Evolutionary conservation across 805 yeast genomes (phyloP).

Genomic region (Wickerhamiella occidentalis): DNA sequence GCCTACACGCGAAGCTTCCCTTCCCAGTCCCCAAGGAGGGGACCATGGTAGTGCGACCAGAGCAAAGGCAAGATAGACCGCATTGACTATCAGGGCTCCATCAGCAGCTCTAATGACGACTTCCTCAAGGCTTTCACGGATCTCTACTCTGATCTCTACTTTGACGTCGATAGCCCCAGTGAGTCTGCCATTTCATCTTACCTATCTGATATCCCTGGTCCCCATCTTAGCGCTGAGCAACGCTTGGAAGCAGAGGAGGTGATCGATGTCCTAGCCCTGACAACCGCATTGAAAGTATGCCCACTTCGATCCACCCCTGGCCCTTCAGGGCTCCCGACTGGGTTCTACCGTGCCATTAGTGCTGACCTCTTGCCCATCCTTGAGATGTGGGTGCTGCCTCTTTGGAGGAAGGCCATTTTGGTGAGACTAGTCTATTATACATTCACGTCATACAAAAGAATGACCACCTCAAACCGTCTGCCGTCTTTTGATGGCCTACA

Average conservation of each 20-base stretch:
- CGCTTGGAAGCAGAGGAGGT: neutral
- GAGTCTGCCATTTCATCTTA: neutral
- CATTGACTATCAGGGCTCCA: neutral
- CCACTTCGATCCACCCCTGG: neutral
- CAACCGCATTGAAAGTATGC: neutral
- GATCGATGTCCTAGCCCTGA: neutral
- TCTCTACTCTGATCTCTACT: neutral
- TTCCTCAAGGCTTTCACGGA: neutral
- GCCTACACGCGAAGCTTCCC: neutral
- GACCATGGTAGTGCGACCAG: neutral
- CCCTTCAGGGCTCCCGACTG: constrained; percentile 1
- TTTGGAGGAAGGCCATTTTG: neutral
- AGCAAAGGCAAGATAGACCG: neutral
- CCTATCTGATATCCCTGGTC: neutral
- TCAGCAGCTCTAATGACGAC: neutral
- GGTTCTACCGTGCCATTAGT: neutral
- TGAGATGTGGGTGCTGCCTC: neutral
- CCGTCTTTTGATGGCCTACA: too few relatives aligned
- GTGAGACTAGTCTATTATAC: neutral
- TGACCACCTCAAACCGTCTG: too few relatives aligned
- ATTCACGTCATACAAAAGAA: constrained; percentile 1
- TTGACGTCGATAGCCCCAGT: neutral
- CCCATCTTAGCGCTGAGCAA: neutral
- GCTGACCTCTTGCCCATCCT: neutral
- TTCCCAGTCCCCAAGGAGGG: neutral